Evolutionary conservation across 2,329 filamentous ascomycete genomes (phyloP).

Genomic region (Exutisphaerella laricina): DNA sequence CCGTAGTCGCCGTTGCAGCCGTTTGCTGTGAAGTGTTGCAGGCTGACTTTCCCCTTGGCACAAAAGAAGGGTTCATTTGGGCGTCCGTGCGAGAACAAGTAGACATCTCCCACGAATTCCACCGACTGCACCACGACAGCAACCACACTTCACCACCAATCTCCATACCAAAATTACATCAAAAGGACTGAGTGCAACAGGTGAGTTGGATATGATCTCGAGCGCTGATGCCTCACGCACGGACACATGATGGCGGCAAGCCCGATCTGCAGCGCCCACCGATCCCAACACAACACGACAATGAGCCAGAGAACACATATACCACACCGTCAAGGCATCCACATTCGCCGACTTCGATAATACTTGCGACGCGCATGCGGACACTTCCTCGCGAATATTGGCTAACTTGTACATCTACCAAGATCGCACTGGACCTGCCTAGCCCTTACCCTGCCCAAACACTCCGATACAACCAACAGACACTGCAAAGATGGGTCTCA

Average conservation of each 20-base stretch:
- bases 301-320: constrained; percentile 15
- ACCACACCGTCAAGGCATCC: constrained; percentile 17
- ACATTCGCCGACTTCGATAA: constrained; percentile 10
- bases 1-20: too few species aligned
- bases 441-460: constrained; percentile 6
- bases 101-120: too few species aligned
- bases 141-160: neutral
- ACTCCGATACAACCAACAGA: constrained; percentile 17
- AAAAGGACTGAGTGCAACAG: constrained; percentile 8
- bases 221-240: constrained; percentile 7
- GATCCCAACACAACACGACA: constrained; percentile 11
- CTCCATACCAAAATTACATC: neutral
- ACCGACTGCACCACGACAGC: too few species aligned
- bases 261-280: constrained; percentile 5
- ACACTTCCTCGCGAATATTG: neutral
- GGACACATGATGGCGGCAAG: constrained; percentile 1
- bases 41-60: too few species aligned
- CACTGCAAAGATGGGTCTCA: constrained; percentile 77
- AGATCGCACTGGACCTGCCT: constrained; percentile 14
- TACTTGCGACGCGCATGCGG: constrained; percentile 2
- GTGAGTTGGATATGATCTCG: constrained; percentile 9
- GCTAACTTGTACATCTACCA: constrained; percentile 5
- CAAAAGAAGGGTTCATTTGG: too few species aligned
- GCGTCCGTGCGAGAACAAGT: too few species aligned
- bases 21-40: too few species aligned